Conservation (phyloP, 2,329 filamentous ascomycete genomes). For the Triangularia verruculosa region DNA sequence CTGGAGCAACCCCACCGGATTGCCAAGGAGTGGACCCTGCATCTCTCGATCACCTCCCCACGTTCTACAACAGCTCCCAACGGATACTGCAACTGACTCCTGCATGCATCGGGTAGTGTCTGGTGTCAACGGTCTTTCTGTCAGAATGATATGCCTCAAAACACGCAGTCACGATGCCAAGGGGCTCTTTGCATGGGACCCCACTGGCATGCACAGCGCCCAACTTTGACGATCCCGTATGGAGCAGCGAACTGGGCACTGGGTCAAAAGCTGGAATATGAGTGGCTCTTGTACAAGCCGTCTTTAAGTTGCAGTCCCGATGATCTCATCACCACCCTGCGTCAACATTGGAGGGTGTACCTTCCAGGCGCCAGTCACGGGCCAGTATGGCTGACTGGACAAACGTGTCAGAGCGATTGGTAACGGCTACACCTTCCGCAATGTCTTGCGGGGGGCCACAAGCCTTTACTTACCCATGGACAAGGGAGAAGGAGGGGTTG, state of each 20-base stretch:
- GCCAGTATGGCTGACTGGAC: neutral
- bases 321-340: neutral
- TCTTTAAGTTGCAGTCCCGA: neutral
- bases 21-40: neutral
- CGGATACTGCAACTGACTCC: neutral
- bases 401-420: constrained; percentile 2
- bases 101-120: neutral
- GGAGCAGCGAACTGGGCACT: neutral
- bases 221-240: neutral
- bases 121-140: neutral
- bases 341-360: neutral
- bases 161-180: neutral
- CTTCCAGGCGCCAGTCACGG: neutral
- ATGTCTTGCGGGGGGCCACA: neutral
- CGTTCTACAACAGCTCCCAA: neutral
- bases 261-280: constrained; percentile 3
- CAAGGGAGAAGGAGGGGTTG: neutral
- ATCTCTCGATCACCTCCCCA: neutral
- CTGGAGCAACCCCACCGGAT: constrained; percentile 11
- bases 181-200: neutral
- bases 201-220: neutral
- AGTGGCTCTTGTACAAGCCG: neutral
- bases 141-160: neutral
- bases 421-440: neutral
- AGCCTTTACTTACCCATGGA: neutral